phyloP scores from a whole-genome alignment of 345 rosid genomes.

The Eucalyptus decipiens region DNA sequence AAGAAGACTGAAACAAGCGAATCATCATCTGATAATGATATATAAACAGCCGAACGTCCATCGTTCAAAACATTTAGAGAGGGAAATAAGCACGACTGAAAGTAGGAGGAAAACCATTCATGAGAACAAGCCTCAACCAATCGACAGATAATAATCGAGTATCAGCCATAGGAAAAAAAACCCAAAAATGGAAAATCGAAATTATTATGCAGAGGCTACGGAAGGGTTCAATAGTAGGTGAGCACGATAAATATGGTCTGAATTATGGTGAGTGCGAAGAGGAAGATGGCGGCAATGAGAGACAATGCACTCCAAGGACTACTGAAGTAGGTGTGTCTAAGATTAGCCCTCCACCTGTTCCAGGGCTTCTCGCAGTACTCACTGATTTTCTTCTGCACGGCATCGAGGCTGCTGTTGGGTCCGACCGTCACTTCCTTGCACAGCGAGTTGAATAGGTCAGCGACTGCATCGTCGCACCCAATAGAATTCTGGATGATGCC shows the following conservation, averaged over 20 bases:
- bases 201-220: too few relatives aligned
- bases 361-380: slow-evolving; percentile 12
- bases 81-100: background rate
- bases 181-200: too few relatives aligned
- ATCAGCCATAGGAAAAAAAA: background rate
- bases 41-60: background rate
- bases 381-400: slow-evolving; percentile 14
- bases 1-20: background rate
- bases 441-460: slow-evolving; percentile 24
- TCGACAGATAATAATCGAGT: background rate
- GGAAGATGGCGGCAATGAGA: too few relatives aligned
- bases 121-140: background rate
- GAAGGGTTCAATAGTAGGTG: too few relatives aligned
- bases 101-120: background rate
- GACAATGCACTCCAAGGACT: too few relatives aligned
- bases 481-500: slow-evolving; percentile 31
- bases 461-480: slow-evolving; percentile 33
- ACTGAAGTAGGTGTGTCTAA: too few relatives aligned
- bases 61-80: background rate
- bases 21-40: background rate
- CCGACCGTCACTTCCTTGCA: slow-evolving; percentile 16
- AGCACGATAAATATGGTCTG: too few relatives aligned
- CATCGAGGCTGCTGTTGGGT: slow-evolving; percentile 3
- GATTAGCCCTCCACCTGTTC: slow-evolving; percentile 16
- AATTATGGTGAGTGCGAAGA: too few relatives aligned